Conservation (phyloP, 1,139 yeast species). For the Lodderomyces orthopsilosis region DNA sequence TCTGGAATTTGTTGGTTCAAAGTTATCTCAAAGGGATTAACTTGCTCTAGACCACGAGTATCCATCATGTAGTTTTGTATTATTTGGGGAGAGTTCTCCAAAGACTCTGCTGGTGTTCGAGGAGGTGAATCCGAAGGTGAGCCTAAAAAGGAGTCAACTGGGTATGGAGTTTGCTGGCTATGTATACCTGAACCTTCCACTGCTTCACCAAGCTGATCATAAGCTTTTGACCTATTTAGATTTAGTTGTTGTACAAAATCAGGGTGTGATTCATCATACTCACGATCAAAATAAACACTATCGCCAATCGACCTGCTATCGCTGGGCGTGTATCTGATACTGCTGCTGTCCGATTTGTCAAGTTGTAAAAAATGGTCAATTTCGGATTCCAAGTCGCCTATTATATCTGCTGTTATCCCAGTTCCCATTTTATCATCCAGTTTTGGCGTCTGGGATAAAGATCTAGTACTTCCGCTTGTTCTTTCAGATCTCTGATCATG, state of each 20-base stretch:
- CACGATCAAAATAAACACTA: conserved; percentile 5
- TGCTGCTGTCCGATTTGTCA: conserved; percentile 5
- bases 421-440: conserved; percentile 5
- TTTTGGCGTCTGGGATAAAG: not conserved
- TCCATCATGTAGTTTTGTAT: conserved; percentile 10
- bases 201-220: conserved; percentile 5
- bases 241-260: conserved; percentile 6
- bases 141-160: conserved; percentile 4
- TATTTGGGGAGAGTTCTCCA: conserved; percentile 10
- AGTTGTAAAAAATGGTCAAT: conserved; percentile 14
- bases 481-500: not conserved
- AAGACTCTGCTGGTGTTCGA: conserved; percentile 10
- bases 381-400: conserved; percentile 13
- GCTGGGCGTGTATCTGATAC: not conserved
- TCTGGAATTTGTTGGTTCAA: not conserved
- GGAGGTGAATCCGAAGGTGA: conserved; percentile 7
- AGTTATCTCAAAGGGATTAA: conserved; percentile 5
- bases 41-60: not conserved
- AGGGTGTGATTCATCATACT: conserved; percentile 4
- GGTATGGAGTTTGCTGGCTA: conserved; percentile 9
- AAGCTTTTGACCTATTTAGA: conserved; percentile 7
- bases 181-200: conserved; percentile 4
- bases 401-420: conserved; percentile 9
- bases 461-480: not conserved
- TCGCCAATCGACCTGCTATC: not conserved